Evolutionary conservation across 352 stramenopile species (phyloP).

Genomic region (Globisporangium megalacanthum): DNA sequence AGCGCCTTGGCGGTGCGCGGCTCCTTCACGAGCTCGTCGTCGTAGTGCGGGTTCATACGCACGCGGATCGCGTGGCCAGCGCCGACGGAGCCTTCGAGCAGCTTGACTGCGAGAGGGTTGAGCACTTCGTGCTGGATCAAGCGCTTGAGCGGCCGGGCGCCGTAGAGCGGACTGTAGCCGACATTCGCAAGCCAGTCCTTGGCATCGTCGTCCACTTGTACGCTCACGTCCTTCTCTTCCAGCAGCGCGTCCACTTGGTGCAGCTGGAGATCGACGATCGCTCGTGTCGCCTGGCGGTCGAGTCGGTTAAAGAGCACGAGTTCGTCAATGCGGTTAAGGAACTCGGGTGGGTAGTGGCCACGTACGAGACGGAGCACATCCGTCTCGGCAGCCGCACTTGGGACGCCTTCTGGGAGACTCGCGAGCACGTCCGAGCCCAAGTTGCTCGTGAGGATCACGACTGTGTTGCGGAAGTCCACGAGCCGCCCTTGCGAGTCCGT

Average conservation of each 20-base stretch:
- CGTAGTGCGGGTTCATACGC: too few relatives aligned
- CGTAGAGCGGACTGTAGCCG: slow-evolving; percentile 93
- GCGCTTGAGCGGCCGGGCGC: slow-evolving; percentile 93
- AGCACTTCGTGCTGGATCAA: slow-evolving; percentile 78
- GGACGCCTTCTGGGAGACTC: slow-evolving; percentile 67
- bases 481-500: slow-evolving; percentile 95
- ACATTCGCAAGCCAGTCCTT: slow-evolving; percentile 89
- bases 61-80: too few relatives aligned
- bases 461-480: slow-evolving; percentile 97
- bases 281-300: slow-evolving; percentile 83
- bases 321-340: slow-evolving; percentile 25
- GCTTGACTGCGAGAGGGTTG: too few relatives aligned
- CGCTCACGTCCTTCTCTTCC: slow-evolving; percentile 61
- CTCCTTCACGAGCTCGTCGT: too few relatives aligned
- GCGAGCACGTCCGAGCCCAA: slow-evolving; percentile 48
- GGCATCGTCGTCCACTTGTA: slow-evolving; percentile 73
- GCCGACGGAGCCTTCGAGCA: too few relatives aligned
- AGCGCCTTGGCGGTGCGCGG: too few relatives aligned
- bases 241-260: slow-evolving; percentile 77
- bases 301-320: slow-evolving; percentile 85
- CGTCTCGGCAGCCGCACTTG: slow-evolving; percentile 60
- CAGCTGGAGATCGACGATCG: slow-evolving; percentile 94
- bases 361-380: slow-evolving; percentile 87
- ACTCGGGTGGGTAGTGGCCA: slow-evolving; percentile 90
- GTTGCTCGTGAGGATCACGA: slow-evolving; percentile 98